Base-by-base conservation (phyloP, 345 rosid genomes). In the Iberis pinnata region DNA sequence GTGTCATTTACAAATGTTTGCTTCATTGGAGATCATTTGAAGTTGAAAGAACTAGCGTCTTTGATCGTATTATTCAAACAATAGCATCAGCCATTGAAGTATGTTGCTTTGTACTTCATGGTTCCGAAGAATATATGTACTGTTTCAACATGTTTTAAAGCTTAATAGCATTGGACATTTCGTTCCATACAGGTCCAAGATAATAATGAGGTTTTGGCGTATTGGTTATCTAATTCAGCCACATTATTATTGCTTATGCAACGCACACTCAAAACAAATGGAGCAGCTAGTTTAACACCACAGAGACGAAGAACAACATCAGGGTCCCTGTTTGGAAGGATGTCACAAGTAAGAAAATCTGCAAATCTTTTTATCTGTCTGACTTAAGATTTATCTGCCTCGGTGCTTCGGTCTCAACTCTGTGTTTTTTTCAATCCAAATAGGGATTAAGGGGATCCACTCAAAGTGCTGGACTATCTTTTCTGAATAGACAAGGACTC, bases 21-120 rank as follows among this genome's bases (percentile, higher is more conserved):
- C 47, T 89, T 73, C 95, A 89, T 20, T 85, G 97, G 97, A 75
- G 97, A 66, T 89, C 92, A n/a, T 89, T 89, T 62, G 97, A 89
- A 74, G 95, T 89, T 40, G 97, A 85, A 73, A 62, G 95, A 29
- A 85, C 95, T 1, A 83, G 92, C n/a, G 85, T 89, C 53, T 89
- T 89, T 46, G 95, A 85, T 67, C 74, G 87, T 39, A 83, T 89
- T 64, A 89, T 89, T 71, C 95, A 85, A 73, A 85, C 25, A 22
- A 22, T 22, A 22, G 25, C 25, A 22, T 22, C n/a, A n/a, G 25
- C 25, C 6, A 22, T 22, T 22, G 25, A 22, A 6, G 25, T 22
- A 2, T 2, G 3, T 22, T 8, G 1, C 2, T 38, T 22, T 22
- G 25, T n/a, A n/a, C n/a, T n/a, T n/a, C n/a, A n/a, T n/a, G n/a